phyloP scores from a whole-genome alignment of 202 grass and related monocot genomes.

The Zizania palustris region DNA sequence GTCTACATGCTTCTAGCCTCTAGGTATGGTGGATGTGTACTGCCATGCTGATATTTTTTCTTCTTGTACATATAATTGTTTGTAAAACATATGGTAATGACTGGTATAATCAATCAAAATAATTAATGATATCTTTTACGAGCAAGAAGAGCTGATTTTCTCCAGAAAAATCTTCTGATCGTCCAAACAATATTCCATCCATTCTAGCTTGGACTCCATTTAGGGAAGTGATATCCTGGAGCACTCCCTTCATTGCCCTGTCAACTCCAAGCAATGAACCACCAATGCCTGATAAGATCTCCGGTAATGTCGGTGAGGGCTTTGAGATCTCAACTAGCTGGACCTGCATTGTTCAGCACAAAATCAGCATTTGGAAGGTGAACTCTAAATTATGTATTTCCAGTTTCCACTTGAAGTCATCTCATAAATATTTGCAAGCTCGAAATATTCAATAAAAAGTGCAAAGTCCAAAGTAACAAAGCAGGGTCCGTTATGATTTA shows the following conservation, averaged over 20 bases:
- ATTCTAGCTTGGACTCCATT: slow-evolving; percentile 85
- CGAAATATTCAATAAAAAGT: slow-evolving; percentile 1
- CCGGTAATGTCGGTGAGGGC: slow-evolving; percentile 62
- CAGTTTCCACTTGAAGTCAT: background rate
- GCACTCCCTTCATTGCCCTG: slow-evolving; percentile 57
- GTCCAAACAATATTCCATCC: slow-evolving; percentile 78
- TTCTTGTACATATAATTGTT: slow-evolving; percentile 35
- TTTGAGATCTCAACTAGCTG: slow-evolving; percentile 82
- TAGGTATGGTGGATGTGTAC: slow-evolving; percentile 39
- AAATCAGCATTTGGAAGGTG: slow-evolving; percentile 42
- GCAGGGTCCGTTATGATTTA: background rate
- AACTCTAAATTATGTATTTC: slow-evolving; percentile 27
- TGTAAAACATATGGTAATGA: slow-evolving; percentile 14
- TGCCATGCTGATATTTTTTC: background rate
- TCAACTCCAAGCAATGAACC: slow-evolving; percentile 74
- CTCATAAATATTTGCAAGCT: slow-evolving; percentile 19
- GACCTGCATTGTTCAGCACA: slow-evolving; percentile 58
- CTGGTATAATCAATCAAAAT: slow-evolving; percentile 52
- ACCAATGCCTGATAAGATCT: slow-evolving; percentile 58
- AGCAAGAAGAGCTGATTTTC: slow-evolving; percentile 59
- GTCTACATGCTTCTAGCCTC: slow-evolving; percentile 37
- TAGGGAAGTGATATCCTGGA: slow-evolving; percentile 60
- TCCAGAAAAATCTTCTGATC: slow-evolving; percentile 57
- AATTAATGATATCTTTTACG: slow-evolving; percentile 66
- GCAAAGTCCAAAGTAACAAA: slow-evolving; percentile 11